Conservation (phyloP, 2,329 filamentous ascomycete species). For the Fusarium brevicatenulatum region DNA sequence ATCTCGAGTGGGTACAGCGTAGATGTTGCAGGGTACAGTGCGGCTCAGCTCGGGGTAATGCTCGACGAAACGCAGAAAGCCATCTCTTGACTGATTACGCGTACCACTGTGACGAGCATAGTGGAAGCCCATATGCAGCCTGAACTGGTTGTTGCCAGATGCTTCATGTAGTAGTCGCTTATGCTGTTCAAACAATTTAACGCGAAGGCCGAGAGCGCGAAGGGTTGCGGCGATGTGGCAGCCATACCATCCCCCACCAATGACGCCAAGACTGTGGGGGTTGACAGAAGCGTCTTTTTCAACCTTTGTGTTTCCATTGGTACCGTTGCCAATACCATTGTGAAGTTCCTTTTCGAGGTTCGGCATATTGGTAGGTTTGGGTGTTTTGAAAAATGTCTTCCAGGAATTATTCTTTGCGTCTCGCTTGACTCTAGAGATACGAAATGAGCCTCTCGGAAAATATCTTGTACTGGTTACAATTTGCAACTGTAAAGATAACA, state of each 20-base stretch:
- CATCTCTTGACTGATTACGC: background rate
- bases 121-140: constrained; percentile 5
- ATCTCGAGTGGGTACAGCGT: background rate
- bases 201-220: background rate
- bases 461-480: background rate
- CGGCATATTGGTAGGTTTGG: background rate
- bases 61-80: background rate
- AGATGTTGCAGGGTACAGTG: background rate
- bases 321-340: background rate
- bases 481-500: background rate
- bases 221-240: background rate
- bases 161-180: constrained; percentile 3
- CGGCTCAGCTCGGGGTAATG: background rate
- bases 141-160: constrained; percentile 8
- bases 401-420: background rate
- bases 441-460: background rate
- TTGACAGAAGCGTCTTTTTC: background rate
- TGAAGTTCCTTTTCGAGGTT: background rate
- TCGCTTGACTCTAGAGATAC: background rate
- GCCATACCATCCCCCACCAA: constrained; percentile 4
- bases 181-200: constrained; percentile 1
- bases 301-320: background rate
- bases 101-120: constrained; percentile 8
- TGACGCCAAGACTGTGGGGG: background rate
- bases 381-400: no score